Evolutionary conservation across 306 rosid species (phyloP).

Genomic region (Carpinus viminea): DNA sequence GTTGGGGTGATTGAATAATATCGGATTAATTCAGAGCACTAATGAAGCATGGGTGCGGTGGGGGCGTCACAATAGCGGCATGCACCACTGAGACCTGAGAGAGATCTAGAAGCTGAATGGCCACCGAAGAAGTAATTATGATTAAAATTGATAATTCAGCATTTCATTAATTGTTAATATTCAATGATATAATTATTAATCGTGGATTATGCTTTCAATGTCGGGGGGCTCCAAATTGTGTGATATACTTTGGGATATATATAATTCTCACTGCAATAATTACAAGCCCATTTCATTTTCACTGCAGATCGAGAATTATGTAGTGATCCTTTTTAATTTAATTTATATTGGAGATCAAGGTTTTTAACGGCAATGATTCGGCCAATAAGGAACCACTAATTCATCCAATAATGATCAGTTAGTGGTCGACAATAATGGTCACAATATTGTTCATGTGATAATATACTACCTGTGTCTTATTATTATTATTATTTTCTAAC

Average conservation of each 20-base stretch:
- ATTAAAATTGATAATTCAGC: neutral
- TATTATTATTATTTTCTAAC: too few species aligned
- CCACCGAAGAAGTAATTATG: slow-evolving; percentile 15
- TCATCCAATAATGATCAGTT: too few species aligned
- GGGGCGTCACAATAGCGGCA: slow-evolving; percentile 1
- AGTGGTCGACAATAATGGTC: too few species aligned
- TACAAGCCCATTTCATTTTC: neutral
- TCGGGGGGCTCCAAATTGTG: neutral
- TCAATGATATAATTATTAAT: neutral
- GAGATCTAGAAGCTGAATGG: neutral
- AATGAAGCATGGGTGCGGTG: neutral
- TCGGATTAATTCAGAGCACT: neutral
- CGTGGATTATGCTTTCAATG: neutral
- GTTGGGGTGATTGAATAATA: neutral
- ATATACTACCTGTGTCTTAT: too few species aligned
- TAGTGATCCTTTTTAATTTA: neutral
- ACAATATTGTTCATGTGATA: too few species aligned
- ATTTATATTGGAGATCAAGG: neutral
- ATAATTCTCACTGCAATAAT: neutral
- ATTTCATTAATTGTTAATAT: too few species aligned
- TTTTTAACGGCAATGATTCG: too few species aligned
- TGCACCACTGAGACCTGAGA: neutral
- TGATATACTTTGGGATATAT: neutral
- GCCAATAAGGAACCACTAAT: too few species aligned
- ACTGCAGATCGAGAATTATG: neutral